Base-by-base conservation (phyloP, 306 rosid genomes). In the Acacia confusa region DNA sequence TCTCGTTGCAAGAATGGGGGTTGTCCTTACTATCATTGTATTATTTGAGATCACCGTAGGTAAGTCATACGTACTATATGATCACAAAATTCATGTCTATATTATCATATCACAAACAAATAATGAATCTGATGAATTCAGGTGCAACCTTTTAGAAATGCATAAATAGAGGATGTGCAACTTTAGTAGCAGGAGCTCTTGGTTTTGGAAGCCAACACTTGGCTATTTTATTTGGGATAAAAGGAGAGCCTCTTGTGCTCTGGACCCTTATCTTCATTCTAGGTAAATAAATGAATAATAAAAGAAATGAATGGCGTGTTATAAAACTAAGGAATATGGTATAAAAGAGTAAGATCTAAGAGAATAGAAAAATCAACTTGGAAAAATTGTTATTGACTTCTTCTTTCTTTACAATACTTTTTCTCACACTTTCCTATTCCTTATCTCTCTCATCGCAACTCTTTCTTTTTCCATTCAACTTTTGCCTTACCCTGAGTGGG, bases 1-100 rank as follows among this genome's bases (percentile, higher is more conserved):
- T n/a, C n/a, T n/a, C n/a, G 88, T 85, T 52, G 82, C 97, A 2
- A 98, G 97, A 85, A 91, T 93, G 82, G 93, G 98, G 98, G 98
- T 94, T 15, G 94, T 95, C 17, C 85, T 95, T 2, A 95, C 97
- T 0, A 98, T 95, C 4, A 97, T 95, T 13, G 97, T 93, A 6
- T 84, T 95, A 5, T 92, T 93, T 77, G 99, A 95, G 82, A 93
- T 92, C 79, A 89, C 89, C 4, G 99, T 91, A 32, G 97, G 99
- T 93, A 80, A 11, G 66, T 45, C 66, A 60, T 9, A 60, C 17
- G 4, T 22, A 44, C 12, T 2, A 1, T 3, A 28, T 63, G 4
- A 28, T 63, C 17, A 63, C 32, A 22, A 25, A 24, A 25, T 11
- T 11, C 32, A 60, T 22, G 7, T 58, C 10, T 58, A 9, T 22